Evolutionary conservation across 176 grass and related monocot genomes (phyloP), one percentile per base, ranked within the genome.

Genomic region (Oryza punctata): DNA sequence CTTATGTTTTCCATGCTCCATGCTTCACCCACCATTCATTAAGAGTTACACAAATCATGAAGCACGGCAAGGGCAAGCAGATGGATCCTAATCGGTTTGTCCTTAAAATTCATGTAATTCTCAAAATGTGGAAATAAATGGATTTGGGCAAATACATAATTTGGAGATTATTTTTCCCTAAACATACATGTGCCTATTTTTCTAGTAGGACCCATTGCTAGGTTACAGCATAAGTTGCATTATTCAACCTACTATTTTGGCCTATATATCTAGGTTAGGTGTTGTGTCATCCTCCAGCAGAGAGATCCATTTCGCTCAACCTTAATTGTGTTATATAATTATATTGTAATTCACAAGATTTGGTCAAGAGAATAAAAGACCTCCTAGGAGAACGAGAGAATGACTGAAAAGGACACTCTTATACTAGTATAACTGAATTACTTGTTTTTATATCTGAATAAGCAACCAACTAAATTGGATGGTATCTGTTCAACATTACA

Each of bases 201-300:
- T 2, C 1, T 7, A 61, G 25, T 79, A 54, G 75, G 75, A 21
- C 5, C 18, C 50, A 57, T 57, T 57, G 44, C 65, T 86, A 80
- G 33, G 70, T 81, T 75, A 68, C 67, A 86, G 44, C 16, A 67
- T n/a, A n/a, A 28, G 18, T 9, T 10, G 18, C n/a, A 40, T 54
- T 54, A 23, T 73, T 35, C 12, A 1, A 47, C 41, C 24, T 45
- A 72, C 44, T 27, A 29, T 50, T 29, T 50, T 52, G 24, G 18
- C 25, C 25, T 26, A 14, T 38, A 61, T 60, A 67, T 84, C 61
- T 75, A 61, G 70, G 63, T 87, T 87, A 76, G 85, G 85, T 81
- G 46, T 35, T 46, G 44, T 81, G 85, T 87, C 85, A 61, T 69
- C 65, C 63, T 76, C 78, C 40, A 44, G 70, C 33, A 87, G 78